These are phyloP conservation scores for Penicillium fuscoglaucum DNA, from an alignment of 2,329 filamentous ascomycete genomes.

Conservation along the genomic window DNA sequence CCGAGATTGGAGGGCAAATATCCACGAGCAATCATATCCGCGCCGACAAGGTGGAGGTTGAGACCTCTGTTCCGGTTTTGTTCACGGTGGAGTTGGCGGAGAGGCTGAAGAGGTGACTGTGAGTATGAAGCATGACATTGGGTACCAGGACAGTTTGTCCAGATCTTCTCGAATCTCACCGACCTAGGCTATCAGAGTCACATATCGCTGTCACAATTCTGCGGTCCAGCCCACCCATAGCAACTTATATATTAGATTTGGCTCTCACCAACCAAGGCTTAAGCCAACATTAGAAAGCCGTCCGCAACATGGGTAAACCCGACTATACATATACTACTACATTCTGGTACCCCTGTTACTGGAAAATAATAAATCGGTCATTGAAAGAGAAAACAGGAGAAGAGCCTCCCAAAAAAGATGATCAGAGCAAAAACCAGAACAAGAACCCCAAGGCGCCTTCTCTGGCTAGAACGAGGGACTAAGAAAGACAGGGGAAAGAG, in stretches of 20 bases:
- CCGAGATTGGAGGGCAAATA: slow-evolving; percentile 68
- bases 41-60: slow-evolving; percentile 59
- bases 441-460: slow-evolving; percentile 22
- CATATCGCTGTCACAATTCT: background rate
- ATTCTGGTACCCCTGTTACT: background rate
- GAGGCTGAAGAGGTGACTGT: slow-evolving; percentile 35
- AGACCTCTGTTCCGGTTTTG: slow-evolving; percentile 64
- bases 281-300: background rate
- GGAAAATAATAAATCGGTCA: slow-evolving; percentile 4
- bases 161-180: background rate
- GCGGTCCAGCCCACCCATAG: background rate
- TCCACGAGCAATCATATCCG: slow-evolving; percentile 81
- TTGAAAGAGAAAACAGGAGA: slow-evolving; percentile 4
- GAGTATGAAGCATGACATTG: background rate
- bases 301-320: background rate
- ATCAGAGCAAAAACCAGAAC: slow-evolving; percentile 12
- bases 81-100: slow-evolving; percentile 69
- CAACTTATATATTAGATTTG: background rate
- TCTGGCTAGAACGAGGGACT: slow-evolving; percentile 28
- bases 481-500: slow-evolving; percentile 16
- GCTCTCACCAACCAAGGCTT: background rate
- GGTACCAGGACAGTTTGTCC: background rate
- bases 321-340: background rate
- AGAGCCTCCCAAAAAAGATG: slow-evolving; percentile 1
- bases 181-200: background rate